Evolutionary conservation across 805 yeast species (phyloP).

Genomic region (Osmozyma mogii): DNA sequence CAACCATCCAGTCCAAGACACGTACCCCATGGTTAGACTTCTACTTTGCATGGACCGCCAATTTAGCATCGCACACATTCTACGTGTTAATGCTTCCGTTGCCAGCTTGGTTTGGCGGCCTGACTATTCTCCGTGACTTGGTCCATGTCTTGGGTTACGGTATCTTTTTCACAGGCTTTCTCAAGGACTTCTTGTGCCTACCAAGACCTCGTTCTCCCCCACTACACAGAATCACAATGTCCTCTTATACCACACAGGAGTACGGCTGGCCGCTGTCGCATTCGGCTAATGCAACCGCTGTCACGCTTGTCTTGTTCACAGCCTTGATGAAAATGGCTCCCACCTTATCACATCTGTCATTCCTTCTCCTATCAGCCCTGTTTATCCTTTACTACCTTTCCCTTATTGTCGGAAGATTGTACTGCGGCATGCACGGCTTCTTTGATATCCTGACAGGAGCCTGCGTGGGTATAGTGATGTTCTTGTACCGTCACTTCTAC

Average conservation of each 20-base stretch:
- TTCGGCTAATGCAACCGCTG: constrained; percentile 89
- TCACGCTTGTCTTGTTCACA: constrained; percentile 40
- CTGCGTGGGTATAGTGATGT: constrained; percentile 49
- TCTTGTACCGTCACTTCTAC: constrained; percentile 35
- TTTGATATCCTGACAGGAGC: constrained; percentile 67
- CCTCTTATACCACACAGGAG: constrained; percentile 84
- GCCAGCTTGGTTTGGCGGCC: constrained; percentile 74
- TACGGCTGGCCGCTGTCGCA: constrained; percentile 95
- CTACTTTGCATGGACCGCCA: constrained; percentile 83
- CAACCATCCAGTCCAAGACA: constrained; percentile 42
- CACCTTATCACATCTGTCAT: constrained; percentile 6
- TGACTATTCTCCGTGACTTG: constrained; percentile 50
- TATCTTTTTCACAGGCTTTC: constrained; percentile 60
- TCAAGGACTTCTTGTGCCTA: constrained; percentile 79
- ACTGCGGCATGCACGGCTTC: constrained; percentile 97
- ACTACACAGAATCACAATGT: constrained; percentile 77
- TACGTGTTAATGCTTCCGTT: constrained; percentile 84
- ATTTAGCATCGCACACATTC: constrained; percentile 88
- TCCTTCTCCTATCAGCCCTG: constrained; percentile 9
- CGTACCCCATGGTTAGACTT: constrained; percentile 51
- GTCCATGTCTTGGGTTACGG: constrained; percentile 59
- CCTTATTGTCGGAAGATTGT: constrained; percentile 71
- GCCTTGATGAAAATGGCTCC: constrained; percentile 9
- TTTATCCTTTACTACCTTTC: constrained; percentile 48
- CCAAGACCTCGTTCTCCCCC: constrained; percentile 96